Evolutionary conservation across 306 rosid genomes (phyloP).

Genomic region (Corylus avellana): DNA sequence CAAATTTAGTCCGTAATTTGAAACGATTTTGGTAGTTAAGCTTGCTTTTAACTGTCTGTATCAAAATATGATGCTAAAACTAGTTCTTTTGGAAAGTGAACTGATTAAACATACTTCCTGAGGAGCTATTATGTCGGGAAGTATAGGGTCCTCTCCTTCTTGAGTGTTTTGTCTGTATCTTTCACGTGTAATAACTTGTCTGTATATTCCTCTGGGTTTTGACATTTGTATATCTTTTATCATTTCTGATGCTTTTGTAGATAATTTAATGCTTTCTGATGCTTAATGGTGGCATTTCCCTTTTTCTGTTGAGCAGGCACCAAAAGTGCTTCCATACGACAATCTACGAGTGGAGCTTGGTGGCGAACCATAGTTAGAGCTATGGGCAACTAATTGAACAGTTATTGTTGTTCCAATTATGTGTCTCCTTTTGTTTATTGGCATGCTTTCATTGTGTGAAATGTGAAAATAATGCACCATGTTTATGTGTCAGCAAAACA

Average conservation of each 20-base stretch:
- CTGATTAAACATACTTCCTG: neutral
- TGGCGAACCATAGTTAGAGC: constrained; percentile 65
- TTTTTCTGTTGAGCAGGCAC: constrained; percentile 51
- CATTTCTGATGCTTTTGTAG: neutral
- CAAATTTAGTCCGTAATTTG: too few relatives aligned
- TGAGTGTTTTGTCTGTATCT: neutral
- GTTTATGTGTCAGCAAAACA: constrained; percentile 26
- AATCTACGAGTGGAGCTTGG: constrained; percentile 92
- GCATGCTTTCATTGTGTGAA: constrained; percentile 26
- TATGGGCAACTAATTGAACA: constrained; percentile 16
- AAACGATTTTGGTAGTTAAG: too few relatives aligned
- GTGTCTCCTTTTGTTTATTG: constrained; percentile 31
- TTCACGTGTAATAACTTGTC: neutral
- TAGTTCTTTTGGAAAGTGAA: neutral
- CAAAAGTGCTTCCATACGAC: constrained; percentile 89
- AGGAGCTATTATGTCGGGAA: neutral
- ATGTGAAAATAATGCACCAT: constrained; percentile 38
- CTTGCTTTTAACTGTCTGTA: neutral
- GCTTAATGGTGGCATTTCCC: constrained; percentile 17
- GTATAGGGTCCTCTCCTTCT: neutral
- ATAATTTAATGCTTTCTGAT: constrained; percentile 9
- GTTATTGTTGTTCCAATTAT: constrained; percentile 40
- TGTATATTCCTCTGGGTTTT: neutral
- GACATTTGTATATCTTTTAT: neutral
- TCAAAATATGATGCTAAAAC: neutral